Base-by-base conservation (phyloP, 1,139 yeast species). In the Hyphopichia wangnamkhiaoensis region DNA sequence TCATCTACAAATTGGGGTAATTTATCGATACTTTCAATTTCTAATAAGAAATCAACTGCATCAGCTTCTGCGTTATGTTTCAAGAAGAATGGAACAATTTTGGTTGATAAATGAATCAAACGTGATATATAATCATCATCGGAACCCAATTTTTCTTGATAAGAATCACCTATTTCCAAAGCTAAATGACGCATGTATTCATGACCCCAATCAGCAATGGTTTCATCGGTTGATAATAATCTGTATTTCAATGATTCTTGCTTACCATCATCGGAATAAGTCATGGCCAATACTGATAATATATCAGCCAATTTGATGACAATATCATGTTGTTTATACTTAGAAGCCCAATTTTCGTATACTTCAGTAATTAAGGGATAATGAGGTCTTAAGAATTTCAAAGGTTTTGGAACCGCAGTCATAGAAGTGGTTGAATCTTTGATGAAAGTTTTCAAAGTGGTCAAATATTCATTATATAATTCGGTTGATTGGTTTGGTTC, bases 351-450 rank as follows among this genome's bases (percentile, higher is more conserved):
- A 26, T 72, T 67, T 34, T 79, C 82, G 59, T 85, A 87, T 31
- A 86, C 65, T 39, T 71, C 76, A 33, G 80, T 78, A 55, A 93
- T 72, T 23, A 74, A 59, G 15, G 84, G 84, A 59, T 84, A 93
- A 53, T 82, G 89, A 13, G 98, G 96, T 55, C 96, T 82, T 51
- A 94, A 75, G 60, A 94, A 94, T 69, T 94, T 94, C 66, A 93
- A 78, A 12, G 99, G 98, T 62, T 93, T 94, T 34, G 99, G 99
- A 34, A 94, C 98, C 1, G 99, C 99, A 2, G 98, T 94, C 97
- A 93, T 93, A 7, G 98, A 90, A 25, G 97, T 88, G 3, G 98
- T 93, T 13, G 98, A 87, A 38, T 95, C 95, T 52, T 89, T 82
- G 53, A 93, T 91, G 54, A 80, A 80, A 38, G 76, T 79, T 59